Conservation (phyloP, 768 basidiomycete genomes). For the Suillus subalutaceus region DNA sequence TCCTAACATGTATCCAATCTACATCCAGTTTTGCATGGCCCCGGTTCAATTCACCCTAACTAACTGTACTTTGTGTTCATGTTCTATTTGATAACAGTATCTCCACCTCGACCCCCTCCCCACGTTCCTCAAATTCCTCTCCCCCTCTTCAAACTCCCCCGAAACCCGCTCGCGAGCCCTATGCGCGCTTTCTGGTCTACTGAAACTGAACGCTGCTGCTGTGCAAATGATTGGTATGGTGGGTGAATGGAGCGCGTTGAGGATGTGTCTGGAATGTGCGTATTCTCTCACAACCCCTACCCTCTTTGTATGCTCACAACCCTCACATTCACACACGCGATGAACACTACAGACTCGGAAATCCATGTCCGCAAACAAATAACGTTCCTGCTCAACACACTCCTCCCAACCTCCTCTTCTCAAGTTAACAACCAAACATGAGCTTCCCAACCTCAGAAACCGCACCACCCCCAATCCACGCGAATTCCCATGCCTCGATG, state of each 20-base stretch:
- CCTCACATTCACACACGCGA: too few relatives aligned
- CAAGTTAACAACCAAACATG: slow-evolving; percentile 13
- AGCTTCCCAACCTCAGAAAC: slow-evolving; percentile 27
- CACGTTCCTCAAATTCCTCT: slow-evolving; percentile 19
- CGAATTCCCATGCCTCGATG: slow-evolving; percentile 74
- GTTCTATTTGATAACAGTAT: slow-evolving; percentile 46
- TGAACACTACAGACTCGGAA: too few relatives aligned
- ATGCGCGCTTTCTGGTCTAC: slow-evolving; percentile 75
- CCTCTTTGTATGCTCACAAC: too few relatives aligned
- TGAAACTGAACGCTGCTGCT: slow-evolving; percentile 78
- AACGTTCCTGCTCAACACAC: slow-evolving; percentile 57
- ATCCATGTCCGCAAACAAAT: slow-evolving; percentile 71
- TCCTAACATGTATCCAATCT: too few relatives aligned
- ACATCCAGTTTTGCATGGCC: too few relatives aligned
- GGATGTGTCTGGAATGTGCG: slow-evolving; percentile 57
- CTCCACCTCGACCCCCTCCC: slow-evolving; percentile 57
- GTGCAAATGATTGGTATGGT: slow-evolving; percentile 52
- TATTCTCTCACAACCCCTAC: too few relatives aligned
- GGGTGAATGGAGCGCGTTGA: slow-evolving; percentile 67
- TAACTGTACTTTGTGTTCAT: too few relatives aligned
- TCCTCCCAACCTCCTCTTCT: too few relatives aligned
- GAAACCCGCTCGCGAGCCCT: slow-evolving; percentile 66
- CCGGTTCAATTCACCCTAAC: background rate
- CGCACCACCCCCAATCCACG: slow-evolving; percentile 47
- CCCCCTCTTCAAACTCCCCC: slow-evolving; percentile 38